Base-by-base conservation (phyloP, 768 basidiomycete genomes). In the Lentinula guzmanii region DNA sequence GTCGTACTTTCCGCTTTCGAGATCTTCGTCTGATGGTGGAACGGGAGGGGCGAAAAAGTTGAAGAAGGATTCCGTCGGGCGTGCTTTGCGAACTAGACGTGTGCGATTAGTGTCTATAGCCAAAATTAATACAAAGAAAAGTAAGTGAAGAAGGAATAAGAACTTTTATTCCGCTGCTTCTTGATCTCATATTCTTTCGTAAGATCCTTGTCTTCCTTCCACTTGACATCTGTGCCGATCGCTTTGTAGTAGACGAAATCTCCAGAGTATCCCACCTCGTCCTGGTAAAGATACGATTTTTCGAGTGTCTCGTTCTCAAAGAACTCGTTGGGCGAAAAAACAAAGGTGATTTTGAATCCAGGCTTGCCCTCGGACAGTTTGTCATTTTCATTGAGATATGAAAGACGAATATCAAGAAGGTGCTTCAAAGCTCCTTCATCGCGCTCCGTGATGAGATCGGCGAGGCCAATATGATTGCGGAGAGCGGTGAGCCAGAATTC, bases 131-230 rank as follows among this genome's bases (percentile, higher is more conserved):
- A n/a, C 31, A 6, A 53, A 34, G 33, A 46, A 41, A 45, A 59
- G 59, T 42, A 16, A 33, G 42, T 24, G 48, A 11, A 52, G 54
- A 55, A 34, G 9, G 58, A 43, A 33, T 28, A 76, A 85, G 60
- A 69, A 97, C 95, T 95, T 84, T 98, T 99, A 79, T 99, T 99
- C 69, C 96, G 82, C 77, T 98, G 96, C 81, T 97, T 98, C 84
- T 96, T 97, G 74, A 98, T 95, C 79, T 98, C 96, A 68, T 93
- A 91, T 77, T 92, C 91, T 78, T 94, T 93, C 56, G 96, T 99
- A 61, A 99, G 81, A 76, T 99, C 93, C 78, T 97, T 95, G 68
- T 96, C 95, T 74, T 93, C 95, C 78, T 96, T 96, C 96, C 96
- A 99, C 74, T 88, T 86, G 77, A 99, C 95, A 69, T 88, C 83